A percentile compares a stretch with the other conserved stretches of the same genome.
These are phyloP conservation scores for Phymatotrichopsis omnivora DNA, from an alignment of 2,329 filamentous ascomycete species.

Conservation along the genomic window DNA sequence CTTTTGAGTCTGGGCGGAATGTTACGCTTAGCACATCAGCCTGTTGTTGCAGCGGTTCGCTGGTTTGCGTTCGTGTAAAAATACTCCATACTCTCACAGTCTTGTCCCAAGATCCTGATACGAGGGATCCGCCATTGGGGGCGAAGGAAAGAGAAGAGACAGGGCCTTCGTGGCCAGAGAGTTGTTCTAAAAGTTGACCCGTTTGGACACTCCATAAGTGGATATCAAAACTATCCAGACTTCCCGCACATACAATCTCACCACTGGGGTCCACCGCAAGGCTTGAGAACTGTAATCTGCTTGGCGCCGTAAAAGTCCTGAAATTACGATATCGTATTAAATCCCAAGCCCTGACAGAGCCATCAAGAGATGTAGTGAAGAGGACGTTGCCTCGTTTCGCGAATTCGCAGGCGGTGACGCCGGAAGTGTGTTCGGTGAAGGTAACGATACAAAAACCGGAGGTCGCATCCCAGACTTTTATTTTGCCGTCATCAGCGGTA, in stretches of 20 bases:
- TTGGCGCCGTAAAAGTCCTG: conserved; percentile 89
- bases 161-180: conserved; percentile 88
- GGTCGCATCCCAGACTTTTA: conserved; percentile 95
- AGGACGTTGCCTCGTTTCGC: conserved; percentile 90
- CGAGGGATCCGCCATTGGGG: conserved; percentile 69
- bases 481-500: conserved; percentile 89
- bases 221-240: conserved; percentile 90
- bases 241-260: conserved; percentile 91
- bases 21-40: conserved; percentile 81
- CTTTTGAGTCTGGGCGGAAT: conserved; percentile 79
- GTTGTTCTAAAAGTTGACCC: conserved; percentile 80
- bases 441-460: conserved; percentile 98
- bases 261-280: conserved; percentile 95
- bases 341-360: conserved; percentile 92
- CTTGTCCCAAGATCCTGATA: conserved; percentile 93
- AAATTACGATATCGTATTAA: conserved; percentile 94
- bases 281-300: conserved; percentile 81
- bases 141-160: conserved; percentile 82
- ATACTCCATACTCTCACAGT: conserved; percentile 95
- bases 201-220: conserved; percentile 99
- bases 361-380: conserved; percentile 90
- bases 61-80: conserved; percentile 86
- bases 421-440: conserved; percentile 92
- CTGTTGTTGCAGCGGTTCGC: conserved; percentile 84
- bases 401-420: conserved; percentile 89